Conservation (phyloP, 768 basidiomycete species). For the Bullera alba region DNA sequence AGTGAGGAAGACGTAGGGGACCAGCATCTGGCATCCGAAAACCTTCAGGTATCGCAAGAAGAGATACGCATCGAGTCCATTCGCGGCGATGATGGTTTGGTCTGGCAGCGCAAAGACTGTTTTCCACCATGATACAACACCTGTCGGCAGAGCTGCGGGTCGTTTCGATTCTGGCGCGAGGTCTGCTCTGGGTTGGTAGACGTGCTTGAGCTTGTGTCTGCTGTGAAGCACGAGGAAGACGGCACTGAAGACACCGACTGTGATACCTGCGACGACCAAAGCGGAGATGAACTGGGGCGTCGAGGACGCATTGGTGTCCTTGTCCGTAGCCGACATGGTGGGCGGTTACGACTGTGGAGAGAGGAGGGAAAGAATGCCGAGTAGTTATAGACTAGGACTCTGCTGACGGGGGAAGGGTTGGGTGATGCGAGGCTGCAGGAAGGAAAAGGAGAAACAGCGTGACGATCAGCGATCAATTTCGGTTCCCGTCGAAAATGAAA, state of each 20-base stretch:
- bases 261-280: conserved; percentile 28
- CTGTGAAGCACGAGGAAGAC: conserved; percentile 31
- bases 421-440: no score
- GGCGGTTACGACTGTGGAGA: not conserved
- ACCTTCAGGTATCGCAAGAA: conserved; percentile 44
- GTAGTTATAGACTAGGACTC: no score
- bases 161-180: conserved; percentile 39
- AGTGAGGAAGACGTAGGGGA: conserved; percentile 44
- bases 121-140: conserved; percentile 35
- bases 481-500: no score
- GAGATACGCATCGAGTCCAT: conserved; percentile 46
- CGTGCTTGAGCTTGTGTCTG: conserved; percentile 20
- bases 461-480: no score
- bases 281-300: conserved; percentile 39
- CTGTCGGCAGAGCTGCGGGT: conserved; percentile 27
- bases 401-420: no score
- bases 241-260: conserved; percentile 27
- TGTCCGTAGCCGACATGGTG: conserved; percentile 39
- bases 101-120: conserved; percentile 29
- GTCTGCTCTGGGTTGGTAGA: conserved; percentile 35
- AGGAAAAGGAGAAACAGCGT: no score
- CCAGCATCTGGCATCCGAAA: conserved; percentile 43
- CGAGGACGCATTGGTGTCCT: conserved; percentile 31
- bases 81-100: conserved; percentile 34
- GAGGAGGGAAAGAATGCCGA: no score